Conservation (phyloP, 2,329 filamentous ascomycete genomes). For the Cercospora zeina region DNA sequence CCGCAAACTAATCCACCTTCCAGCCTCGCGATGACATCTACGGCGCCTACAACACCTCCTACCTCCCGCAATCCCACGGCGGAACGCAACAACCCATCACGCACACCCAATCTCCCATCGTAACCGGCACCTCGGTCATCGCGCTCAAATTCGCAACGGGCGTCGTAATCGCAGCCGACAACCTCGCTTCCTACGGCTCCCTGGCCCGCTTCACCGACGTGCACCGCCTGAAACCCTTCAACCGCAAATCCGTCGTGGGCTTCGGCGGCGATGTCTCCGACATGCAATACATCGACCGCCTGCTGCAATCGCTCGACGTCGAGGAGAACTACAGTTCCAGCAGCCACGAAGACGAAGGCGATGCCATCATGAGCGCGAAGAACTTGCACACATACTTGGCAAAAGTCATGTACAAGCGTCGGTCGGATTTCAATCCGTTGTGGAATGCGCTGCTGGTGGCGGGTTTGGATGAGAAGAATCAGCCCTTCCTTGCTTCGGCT, state of each 20-base stretch:
- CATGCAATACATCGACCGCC: conserved; percentile 97
- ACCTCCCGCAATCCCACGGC: conserved; percentile 65
- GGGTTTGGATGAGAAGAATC: conserved; percentile 74
- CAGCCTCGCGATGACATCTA: conserved; percentile 98
- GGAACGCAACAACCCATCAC: conserved; percentile 61
- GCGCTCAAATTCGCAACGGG: conserved; percentile 95
- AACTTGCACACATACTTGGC: conserved; percentile 96
- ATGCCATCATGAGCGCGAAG: conserved; percentile 69
- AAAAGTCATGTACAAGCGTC: conserved; percentile 93
- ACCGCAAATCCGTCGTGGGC: conserved; percentile 78
- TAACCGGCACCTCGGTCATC: conserved; percentile 94
- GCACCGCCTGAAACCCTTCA: conserved; percentile 89
- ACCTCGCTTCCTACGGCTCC: conserved; percentile 95
- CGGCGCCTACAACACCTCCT: conserved; percentile 85
- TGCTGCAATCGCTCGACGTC: conserved; percentile 82
- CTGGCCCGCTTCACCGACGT: conserved; percentile 93
- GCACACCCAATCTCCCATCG: conserved; percentile 88
- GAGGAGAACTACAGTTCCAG: conserved; percentile 76
- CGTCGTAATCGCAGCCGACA: conserved; percentile 95
- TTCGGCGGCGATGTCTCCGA: conserved; percentile 97
- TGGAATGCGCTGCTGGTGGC: conserved; percentile 96
- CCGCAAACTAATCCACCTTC: conserved; percentile 41
- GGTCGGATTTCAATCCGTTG: conserved; percentile 92
- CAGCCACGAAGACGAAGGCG: conserved; percentile 59
- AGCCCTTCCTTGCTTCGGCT: conserved; percentile 87